A percentile compares a stretch with the other conserved stretches of the same genome.
These are phyloP conservation scores for Naganishia albida DNA, from an alignment of 1,284 basidiomycete species.

Conservation along the genomic window DNA sequence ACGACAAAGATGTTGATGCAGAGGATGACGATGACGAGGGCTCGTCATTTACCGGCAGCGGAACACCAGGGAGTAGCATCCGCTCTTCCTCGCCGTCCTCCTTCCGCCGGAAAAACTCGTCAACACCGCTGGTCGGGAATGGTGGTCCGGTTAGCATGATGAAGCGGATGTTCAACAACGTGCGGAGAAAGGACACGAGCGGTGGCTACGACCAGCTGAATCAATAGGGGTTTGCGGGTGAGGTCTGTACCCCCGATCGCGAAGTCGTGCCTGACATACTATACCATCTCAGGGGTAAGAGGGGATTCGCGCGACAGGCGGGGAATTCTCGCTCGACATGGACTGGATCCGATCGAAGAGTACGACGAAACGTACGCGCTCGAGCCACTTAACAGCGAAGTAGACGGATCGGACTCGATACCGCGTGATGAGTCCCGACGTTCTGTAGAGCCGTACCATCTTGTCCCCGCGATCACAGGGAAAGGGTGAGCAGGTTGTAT, in stretches of 20 bases:
- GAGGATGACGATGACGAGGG: conserved; percentile 43
- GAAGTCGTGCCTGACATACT: background rate
- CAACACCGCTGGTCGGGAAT: conserved; percentile 31
- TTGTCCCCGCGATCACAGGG: background rate
- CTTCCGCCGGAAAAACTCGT: conserved; percentile 22
- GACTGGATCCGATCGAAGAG: conserved; percentile 14
- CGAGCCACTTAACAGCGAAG: background rate
- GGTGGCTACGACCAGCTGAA: conserved; percentile 55
- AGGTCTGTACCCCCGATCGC: conserved; percentile 29
- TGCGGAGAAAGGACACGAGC: conserved; percentile 41
- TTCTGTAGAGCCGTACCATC: background rate
- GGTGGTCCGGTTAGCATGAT: conserved; percentile 30
- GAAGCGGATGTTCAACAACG: conserved; percentile 33
- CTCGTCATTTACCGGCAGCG: conserved; percentile 13
- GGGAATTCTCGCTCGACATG: background rate
- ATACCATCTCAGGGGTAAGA: background rate
- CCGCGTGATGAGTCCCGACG: background rate
- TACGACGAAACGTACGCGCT: conserved; percentile 8
- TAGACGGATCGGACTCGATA: background rate
- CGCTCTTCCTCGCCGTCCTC: conserved; percentile 17
- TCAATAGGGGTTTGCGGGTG: conserved; percentile 70
- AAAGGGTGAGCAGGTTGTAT: conserved; percentile 4
- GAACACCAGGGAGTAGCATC: conserved; percentile 26
- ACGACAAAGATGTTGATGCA: conserved; percentile 40
- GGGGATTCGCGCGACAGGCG: background rate